Evolutionary conservation across 2,329 filamentous ascomycete genomes (phyloP), one percentile per base, ranked within the genome.

Genomic region (Colletotrichum trifolii): DNA sequence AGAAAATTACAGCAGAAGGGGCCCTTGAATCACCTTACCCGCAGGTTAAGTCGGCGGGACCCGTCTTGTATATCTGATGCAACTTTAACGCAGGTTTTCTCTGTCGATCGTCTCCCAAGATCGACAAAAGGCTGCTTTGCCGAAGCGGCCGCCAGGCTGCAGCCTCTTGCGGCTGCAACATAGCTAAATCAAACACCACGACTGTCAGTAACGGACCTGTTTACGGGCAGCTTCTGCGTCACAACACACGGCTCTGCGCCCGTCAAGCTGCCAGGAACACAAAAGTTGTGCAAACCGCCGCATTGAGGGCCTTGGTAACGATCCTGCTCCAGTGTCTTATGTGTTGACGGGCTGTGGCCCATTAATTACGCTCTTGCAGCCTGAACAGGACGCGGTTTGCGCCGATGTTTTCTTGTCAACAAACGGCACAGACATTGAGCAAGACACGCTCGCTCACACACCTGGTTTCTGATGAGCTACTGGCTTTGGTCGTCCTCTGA

Each of bases 161-260:
- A 66, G 52, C 58, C 46, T 50, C n/a, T 25, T 62, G 58, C 58
- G 40, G 58, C 52, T 57, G 52, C 17, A 53, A 62, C 50, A 36
- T 6, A 57, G 58, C 53, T 53, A 62, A 66, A 57, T 39, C 42
- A 63, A 48, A 62, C 58, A 66, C 36, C 40, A 42, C 33, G 11
- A 35, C 40, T 63, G 57, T 40, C 38, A 34, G 47, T 33, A 42
- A 45, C 34, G 25, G 42, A 38, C 45, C 25, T 40, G 34, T 50
- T 33, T 11, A 17, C 10, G 9, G 15, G 39, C 39, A 40, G 9
- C 43, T 25, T 25, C 5, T 48, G 33, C 34, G 11, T 45, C 43
- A 10, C 38, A 8, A 25, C 4, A 25, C 8, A 45, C 13, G 15
- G 12, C 9, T 13, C 42, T 13, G 42, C 17, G 13, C 25, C 15